phyloP scores from a whole-genome alignment of 805 yeast genomes.

The Candida coquimbonensis region DNA sequence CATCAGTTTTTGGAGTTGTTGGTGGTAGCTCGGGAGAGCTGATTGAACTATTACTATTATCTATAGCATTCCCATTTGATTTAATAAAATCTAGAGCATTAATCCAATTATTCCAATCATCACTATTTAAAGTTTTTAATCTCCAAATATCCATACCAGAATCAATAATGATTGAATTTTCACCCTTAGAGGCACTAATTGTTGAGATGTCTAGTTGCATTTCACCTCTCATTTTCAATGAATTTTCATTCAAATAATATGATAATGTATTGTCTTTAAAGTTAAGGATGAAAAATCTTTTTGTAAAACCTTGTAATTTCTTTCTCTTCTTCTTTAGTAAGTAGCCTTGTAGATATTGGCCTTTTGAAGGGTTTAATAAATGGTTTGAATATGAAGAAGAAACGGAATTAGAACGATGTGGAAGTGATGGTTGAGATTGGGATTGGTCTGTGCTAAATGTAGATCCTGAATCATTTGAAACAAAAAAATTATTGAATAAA shows the following conservation, averaged over 20 bases:
- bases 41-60: background rate
- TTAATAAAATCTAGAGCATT: conserved; percentile 54
- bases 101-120: conserved; percentile 78
- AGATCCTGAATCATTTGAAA: background rate
- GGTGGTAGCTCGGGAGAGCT: conserved; percentile 5
- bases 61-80: conserved; percentile 3
- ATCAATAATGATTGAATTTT: conserved; percentile 70
- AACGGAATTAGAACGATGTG: conserved; percentile 7
- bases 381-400: conserved; percentile 7
- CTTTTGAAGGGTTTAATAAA: conserved; percentile 43
- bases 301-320: conserved; percentile 78
- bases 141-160: conserved; percentile 96
- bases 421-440: too few relatives aligned
- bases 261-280: conserved; percentile 76
- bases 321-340: conserved; percentile 76
- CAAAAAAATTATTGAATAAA: conserved; percentile 43
- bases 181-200: conserved; percentile 68
- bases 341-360: conserved; percentile 71
- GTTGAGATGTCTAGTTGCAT: conserved; percentile 81
- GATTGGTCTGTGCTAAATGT: background rate
- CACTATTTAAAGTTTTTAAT: conserved; percentile 56
- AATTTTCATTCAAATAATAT: conserved; percentile 66
- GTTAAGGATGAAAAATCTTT: conserved; percentile 79
- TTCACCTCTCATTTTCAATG: conserved; percentile 77
- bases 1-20: background rate